These are phyloP conservation scores for Ceriops zippeliana DNA, from an alignment of 345 rosid genomes.

Conservation along the genomic window DNA sequence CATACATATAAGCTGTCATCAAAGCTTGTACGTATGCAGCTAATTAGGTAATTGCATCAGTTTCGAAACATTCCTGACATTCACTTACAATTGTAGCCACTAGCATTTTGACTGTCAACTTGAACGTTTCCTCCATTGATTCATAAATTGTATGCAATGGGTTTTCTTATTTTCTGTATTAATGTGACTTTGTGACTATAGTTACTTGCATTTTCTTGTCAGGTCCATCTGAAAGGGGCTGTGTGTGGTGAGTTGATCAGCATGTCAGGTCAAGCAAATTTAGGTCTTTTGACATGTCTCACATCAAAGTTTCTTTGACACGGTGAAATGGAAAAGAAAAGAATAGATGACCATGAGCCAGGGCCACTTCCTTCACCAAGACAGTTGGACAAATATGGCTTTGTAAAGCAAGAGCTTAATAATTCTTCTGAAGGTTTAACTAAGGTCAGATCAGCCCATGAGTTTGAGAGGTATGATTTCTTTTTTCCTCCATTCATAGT, in stretches of 20 bases:
- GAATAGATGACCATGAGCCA: constrained; percentile 52
- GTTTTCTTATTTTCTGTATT: too few relatives aligned
- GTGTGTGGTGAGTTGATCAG: constrained; percentile 11
- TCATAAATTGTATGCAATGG: too few relatives aligned
- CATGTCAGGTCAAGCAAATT: constrained; percentile 17
- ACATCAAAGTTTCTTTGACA: constrained; percentile 18
- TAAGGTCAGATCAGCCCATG: constrained; percentile 48
- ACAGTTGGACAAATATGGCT: constrained; percentile 71
- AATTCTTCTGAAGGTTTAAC: constrained; percentile 45
- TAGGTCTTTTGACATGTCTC: not conserved
- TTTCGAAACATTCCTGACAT: not conserved
- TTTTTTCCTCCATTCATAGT: too few relatives aligned
- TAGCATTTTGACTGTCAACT: not conserved
- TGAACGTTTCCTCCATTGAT: too few relatives aligned
- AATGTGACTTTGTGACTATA: too few relatives aligned
- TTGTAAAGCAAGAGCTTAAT: constrained; percentile 61
- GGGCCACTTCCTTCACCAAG: constrained; percentile 59
- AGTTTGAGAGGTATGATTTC: constrained; percentile 48
- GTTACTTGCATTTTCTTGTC: constrained; percentile 6
- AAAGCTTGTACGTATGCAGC: not conserved
- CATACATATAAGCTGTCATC: not conserved
- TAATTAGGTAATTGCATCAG: not conserved
- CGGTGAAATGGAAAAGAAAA: constrained; percentile 64
- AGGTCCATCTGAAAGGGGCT: constrained; percentile 17
- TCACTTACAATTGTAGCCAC: not conserved